phyloP scores from a whole-genome alignment of 805 yeast species.

The Yarrowia phangngaensis region DNA sequence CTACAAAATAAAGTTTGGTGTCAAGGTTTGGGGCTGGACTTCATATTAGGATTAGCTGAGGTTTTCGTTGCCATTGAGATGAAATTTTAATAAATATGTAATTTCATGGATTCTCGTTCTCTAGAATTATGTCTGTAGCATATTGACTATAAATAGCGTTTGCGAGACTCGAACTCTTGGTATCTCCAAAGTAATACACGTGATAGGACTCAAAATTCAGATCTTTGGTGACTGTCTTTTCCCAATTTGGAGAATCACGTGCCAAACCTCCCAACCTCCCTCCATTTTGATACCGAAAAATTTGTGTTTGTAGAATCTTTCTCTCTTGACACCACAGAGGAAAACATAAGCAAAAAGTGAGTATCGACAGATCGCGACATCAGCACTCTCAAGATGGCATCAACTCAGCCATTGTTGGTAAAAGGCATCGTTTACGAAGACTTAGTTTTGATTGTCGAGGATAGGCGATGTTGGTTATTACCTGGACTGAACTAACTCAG shows the following conservation, averaged over 20 bases:
- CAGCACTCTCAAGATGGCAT: not conserved
- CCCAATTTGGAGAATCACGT: constrained; percentile 25
- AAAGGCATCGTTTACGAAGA: constrained; percentile 2
- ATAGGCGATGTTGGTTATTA: too few species aligned
- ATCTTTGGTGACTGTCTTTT: constrained; percentile 23
- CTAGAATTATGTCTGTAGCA: too few species aligned
- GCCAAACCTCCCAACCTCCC: constrained; percentile 13
- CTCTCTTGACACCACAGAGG: constrained; percentile 27
- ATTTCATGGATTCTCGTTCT: too few species aligned
- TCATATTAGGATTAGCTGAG: too few species aligned
- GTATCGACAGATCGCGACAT: constrained; percentile 5
- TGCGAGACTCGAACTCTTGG: too few species aligned
- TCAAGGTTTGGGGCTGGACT: too few species aligned
- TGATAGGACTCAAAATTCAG: constrained; percentile 4
- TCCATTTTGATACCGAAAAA: constrained; percentile 25
- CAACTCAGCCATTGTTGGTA: not conserved
- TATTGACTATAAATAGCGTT: too few species aligned
- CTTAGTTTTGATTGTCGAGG: too few species aligned
- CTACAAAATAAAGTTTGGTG: too few species aligned
- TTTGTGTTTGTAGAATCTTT: constrained; percentile 23
- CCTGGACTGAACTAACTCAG: constrained; percentile 44
- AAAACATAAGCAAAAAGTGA: constrained; percentile 26
- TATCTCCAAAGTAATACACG: too few species aligned
- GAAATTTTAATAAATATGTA: too few species aligned
- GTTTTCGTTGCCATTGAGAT: too few species aligned